Percentiles rank a stretch among this genome's conserved stretches.
Conservation (phyloP, 2,329 filamentous ascomycete genomes). For the Alternaria atra region DNA sequence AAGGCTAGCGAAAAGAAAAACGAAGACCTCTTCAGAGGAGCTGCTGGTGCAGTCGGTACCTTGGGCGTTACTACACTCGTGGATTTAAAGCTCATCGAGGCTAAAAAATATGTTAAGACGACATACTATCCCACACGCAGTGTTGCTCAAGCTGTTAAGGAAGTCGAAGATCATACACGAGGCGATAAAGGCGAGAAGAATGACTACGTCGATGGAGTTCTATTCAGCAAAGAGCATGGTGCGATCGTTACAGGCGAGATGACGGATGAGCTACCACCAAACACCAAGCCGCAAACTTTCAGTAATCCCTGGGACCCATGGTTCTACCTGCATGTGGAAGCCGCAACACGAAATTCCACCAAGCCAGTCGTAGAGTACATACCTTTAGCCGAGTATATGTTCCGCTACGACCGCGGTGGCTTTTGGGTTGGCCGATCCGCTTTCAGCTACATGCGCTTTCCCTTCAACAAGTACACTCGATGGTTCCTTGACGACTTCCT, state of each 20-base stretch:
- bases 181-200: constrained; percentile 45
- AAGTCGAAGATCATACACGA: constrained; percentile 50
- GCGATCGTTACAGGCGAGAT: constrained; percentile 58
- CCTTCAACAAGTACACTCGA: constrained; percentile 71
- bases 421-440: constrained; percentile 73
- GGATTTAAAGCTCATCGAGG: constrained; percentile 57
- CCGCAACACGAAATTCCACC: constrained; percentile 43
- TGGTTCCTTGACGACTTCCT: constrained; percentile 69
- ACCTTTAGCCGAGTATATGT: constrained; percentile 72
- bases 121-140: constrained; percentile 57
- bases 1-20: constrained; percentile 64
- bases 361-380: constrained; percentile 62
- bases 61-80: constrained; percentile 71
- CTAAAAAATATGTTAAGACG: constrained; percentile 59
- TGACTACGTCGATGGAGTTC: constrained; percentile 62
- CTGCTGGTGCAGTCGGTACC: constrained; percentile 72
- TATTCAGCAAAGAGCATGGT: constrained; percentile 56
- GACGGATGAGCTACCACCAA: constrained; percentile 47
- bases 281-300: constrained; percentile 50
- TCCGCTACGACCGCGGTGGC: constrained; percentile 74
- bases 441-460: constrained; percentile 70
- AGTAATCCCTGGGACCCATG: constrained; percentile 58
- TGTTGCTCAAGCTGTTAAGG: constrained; percentile 55
- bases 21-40: constrained; percentile 70
- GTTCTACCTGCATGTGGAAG: constrained; percentile 62